Conservation (phyloP, 2,329 filamentous ascomycete species). For the Calonectria pteridis region DNA sequence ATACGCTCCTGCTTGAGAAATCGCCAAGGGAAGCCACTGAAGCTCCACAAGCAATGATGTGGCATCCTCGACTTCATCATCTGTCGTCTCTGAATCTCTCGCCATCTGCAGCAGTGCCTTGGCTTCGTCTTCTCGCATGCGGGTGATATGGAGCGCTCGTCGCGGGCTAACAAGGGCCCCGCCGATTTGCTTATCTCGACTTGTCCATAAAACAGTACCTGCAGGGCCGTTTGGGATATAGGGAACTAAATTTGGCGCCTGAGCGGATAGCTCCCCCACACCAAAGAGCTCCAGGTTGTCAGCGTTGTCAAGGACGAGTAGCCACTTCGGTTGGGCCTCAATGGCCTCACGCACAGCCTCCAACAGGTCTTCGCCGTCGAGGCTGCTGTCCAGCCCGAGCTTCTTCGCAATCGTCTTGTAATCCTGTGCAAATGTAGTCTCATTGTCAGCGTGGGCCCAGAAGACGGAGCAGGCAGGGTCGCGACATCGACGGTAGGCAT, state of each 20-base stretch:
- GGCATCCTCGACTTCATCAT: slow-evolving; percentile 17
- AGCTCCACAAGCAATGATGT: slow-evolving; percentile 39
- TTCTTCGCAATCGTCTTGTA: slow-evolving; percentile 46
- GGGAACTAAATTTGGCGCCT: neutral
- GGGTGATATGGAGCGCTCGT: slow-evolving; percentile 43
- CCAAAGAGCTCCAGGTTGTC: slow-evolving; percentile 23
- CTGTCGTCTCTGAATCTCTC: neutral
- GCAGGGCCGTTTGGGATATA: neutral
- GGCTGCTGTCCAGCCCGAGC: slow-evolving; percentile 35
- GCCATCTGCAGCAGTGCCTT: slow-evolving; percentile 12
- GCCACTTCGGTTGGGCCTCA: slow-evolving; percentile 15
- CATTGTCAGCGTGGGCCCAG: slow-evolving; percentile 51
- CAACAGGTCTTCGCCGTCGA: slow-evolving; percentile 38
- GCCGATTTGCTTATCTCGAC: slow-evolving; percentile 43
- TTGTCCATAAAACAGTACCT: slow-evolving; percentile 50
- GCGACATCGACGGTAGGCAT: neutral
- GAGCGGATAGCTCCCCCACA: neutral
- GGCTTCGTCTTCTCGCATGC: slow-evolving; percentile 35
- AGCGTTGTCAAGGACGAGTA: slow-evolving; percentile 25
- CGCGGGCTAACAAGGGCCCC: slow-evolving; percentile 41
- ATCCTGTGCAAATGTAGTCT: slow-evolving; percentile 45
- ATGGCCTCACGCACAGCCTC: slow-evolving; percentile 4
- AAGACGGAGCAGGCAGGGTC: slow-evolving; percentile 39
- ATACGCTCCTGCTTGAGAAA: slow-evolving; percentile 48
- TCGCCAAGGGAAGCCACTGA: slow-evolving; percentile 47